Percentiles rank a stretch among this genome's conserved stretches.
Evolutionary conservation across 768 basidiomycete genomes (phyloP).

Genomic region (Leccinellum rugosiceps): DNA sequence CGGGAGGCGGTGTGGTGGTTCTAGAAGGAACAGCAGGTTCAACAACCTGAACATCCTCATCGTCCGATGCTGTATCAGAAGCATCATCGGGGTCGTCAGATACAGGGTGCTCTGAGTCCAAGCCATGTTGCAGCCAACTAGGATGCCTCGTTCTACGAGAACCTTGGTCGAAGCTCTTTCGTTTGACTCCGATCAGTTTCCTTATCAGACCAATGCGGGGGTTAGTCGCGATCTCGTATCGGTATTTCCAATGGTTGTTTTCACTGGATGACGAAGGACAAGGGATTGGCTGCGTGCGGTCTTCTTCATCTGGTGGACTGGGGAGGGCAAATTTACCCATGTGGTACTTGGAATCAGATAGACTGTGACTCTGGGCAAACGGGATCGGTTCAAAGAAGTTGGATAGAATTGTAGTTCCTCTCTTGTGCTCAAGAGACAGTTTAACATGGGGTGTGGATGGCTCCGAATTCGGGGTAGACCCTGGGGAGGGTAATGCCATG

Average conservation of each 20-base stretch:
- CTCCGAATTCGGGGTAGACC: slow-evolving; percentile 45
- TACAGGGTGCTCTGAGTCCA: slow-evolving; percentile 41
- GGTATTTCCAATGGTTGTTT: slow-evolving; percentile 43
- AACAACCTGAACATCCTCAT: slow-evolving; percentile 36
- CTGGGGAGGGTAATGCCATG: slow-evolving; percentile 49
- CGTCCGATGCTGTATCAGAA: slow-evolving; percentile 40
- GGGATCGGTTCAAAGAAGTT: slow-evolving; percentile 69
- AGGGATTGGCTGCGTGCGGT: slow-evolving; percentile 30
- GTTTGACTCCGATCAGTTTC: slow-evolving; percentile 68
- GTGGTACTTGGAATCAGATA: slow-evolving; percentile 70
- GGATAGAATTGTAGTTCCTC: slow-evolving; percentile 18
- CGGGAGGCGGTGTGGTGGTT: slow-evolving; percentile 66
- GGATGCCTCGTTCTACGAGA: slow-evolving; percentile 35
- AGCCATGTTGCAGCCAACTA: slow-evolving; percentile 45
- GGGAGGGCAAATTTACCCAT: slow-evolving; percentile 71
- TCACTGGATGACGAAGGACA: slow-evolving; percentile 13
- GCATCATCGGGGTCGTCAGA: slow-evolving; percentile 37
- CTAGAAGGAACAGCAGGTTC: slow-evolving; percentile 38
- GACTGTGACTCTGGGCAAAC: slow-evolving; percentile 60
- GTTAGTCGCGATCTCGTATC: slow-evolving; percentile 63
- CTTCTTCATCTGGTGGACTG: slow-evolving; percentile 56
- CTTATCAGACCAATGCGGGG: slow-evolving; percentile 67
- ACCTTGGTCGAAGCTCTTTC: slow-evolving; percentile 48
- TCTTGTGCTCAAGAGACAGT: slow-evolving; percentile 32
- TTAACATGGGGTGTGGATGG: slow-evolving; percentile 56